Conservation (phyloP, 1,139 yeast species). For the Debaryomyces singareniensis region DNA sequence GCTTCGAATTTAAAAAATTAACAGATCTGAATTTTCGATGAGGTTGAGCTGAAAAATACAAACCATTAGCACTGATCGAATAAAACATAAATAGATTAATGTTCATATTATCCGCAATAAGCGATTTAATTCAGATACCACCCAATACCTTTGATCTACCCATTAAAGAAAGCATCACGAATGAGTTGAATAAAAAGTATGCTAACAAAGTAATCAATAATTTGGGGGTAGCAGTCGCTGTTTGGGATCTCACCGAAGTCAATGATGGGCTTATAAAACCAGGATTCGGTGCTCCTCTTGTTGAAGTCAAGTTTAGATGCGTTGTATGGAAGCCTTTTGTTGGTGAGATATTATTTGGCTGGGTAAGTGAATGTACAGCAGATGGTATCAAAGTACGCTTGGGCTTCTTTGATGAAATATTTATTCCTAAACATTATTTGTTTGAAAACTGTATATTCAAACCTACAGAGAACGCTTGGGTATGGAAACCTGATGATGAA, state of each 20-base stretch:
- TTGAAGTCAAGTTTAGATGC: constrained; percentile 67
- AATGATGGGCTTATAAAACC: constrained; percentile 88
- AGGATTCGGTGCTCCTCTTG: constrained; percentile 92
- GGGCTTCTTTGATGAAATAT: constrained; percentile 88
- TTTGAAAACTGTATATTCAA: constrained; percentile 74
- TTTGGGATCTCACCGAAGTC: constrained; percentile 75
- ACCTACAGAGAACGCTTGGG: constrained; percentile 86
- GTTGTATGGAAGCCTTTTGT: constrained; percentile 89
- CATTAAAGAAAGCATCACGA: constrained; percentile 61
- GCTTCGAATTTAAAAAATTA: too few species aligned
- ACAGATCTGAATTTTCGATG: too few species aligned
- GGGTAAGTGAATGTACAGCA: constrained; percentile 81
- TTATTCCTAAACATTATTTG: constrained; percentile 73
- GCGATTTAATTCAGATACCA: constrained; percentile 82
- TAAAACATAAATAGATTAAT: constrained; percentile 26
- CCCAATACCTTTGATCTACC: constrained; percentile 79
- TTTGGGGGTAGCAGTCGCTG: constrained; percentile 75
- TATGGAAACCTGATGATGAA: constrained; percentile 77
- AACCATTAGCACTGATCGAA: too few species aligned
- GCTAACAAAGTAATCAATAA: constrained; percentile 79
- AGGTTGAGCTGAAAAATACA: too few species aligned
- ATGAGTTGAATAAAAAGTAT: constrained; percentile 78
- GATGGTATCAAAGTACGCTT: constrained; percentile 81
- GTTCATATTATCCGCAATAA: constrained; percentile 77
- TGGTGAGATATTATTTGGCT: constrained; percentile 91